These are phyloP conservation scores for Dioscorea alata DNA, from an alignment of 106 monocot genomes.

Conservation along the genomic window DNA sequence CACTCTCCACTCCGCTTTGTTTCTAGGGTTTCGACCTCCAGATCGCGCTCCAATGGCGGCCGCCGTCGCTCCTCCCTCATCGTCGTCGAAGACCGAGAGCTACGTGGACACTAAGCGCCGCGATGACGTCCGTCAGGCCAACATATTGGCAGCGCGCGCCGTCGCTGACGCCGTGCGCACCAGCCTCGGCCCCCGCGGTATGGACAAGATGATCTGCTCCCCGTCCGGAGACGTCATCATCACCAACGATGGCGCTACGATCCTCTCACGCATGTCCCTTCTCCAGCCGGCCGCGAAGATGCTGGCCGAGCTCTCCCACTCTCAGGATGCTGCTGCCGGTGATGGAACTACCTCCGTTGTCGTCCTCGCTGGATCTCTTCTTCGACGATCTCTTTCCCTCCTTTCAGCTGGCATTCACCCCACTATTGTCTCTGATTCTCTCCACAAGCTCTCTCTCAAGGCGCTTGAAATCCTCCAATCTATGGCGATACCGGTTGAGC, in stretches of 20 bases:
- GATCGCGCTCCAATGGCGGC: neutral
- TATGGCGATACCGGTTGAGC: slow-evolving; percentile 73
- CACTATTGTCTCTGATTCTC: slow-evolving; percentile 68
- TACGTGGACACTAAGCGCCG: slow-evolving; percentile 72
- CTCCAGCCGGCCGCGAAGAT: slow-evolving; percentile 91
- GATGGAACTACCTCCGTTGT: slow-evolving; percentile 94
- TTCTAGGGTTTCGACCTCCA: no score
- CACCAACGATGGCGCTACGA: slow-evolving; percentile 96
- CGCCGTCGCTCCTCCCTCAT: neutral
- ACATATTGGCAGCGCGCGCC: slow-evolving; percentile 64
- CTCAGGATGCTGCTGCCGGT: slow-evolving; percentile 83
- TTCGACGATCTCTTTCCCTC: slow-evolving; percentile 48
- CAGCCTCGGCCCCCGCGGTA: slow-evolving; percentile 73
- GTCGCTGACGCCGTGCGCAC: slow-evolving; percentile 83
- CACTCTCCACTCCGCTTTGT: no score
- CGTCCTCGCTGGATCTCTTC: slow-evolving; percentile 79
- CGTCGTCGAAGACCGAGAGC: slow-evolving; percentile 55
- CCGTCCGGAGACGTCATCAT: slow-evolving; percentile 80
- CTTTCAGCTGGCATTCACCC: slow-evolving; percentile 74
- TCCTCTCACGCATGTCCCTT: slow-evolving; percentile 82
- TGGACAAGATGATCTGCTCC: slow-evolving; percentile 97
- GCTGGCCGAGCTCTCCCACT: slow-evolving; percentile 82
- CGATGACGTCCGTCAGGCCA: slow-evolving; percentile 63
- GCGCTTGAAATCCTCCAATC: slow-evolving; percentile 55
- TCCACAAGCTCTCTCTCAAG: slow-evolving; percentile 53